Percentiles rank a stretch among this genome's conserved stretches.
Evolutionary conservation across 768 basidiomycete genomes (phyloP).

Genomic region (Gelatoporia subvermispora): DNA sequence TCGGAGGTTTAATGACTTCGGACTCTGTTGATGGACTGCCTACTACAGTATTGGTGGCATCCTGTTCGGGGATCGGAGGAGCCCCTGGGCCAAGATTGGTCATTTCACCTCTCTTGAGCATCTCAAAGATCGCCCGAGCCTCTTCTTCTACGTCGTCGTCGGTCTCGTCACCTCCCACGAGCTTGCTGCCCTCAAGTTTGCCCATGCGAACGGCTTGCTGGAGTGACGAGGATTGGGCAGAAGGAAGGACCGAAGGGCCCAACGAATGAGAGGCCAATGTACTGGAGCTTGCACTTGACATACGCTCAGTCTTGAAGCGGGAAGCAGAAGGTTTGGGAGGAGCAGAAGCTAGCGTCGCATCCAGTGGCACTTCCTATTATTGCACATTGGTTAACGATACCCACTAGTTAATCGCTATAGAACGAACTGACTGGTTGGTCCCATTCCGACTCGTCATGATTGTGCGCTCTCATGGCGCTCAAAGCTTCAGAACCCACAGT

Average conservation of each 20-base stretch:
- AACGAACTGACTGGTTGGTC: constrained; percentile 37
- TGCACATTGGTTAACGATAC: constrained; percentile 4
- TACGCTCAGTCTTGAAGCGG: constrained; percentile 56
- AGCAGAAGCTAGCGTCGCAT: constrained; percentile 34
- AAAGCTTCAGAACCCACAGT: constrained; percentile 51
- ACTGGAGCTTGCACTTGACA: constrained; percentile 9
- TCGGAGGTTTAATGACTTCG: constrained; percentile 1
- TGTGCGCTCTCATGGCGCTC: constrained; percentile 44
- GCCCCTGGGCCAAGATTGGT: constrained; percentile 24
- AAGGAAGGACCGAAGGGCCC: constrained; percentile 25
- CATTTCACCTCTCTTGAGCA: constrained; percentile 25
- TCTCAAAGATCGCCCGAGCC: constrained; percentile 21
- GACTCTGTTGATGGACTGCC: background rate
- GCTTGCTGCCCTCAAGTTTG: constrained; percentile 21
- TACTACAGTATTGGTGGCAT: background rate
- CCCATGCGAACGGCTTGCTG: constrained; percentile 25
- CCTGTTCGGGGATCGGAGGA: background rate
- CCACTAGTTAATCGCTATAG: background rate
- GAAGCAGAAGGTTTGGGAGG: constrained; percentile 51
- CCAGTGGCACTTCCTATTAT: constrained; percentile 37
- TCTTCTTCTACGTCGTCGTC: constrained; percentile 25
- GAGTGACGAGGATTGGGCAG: constrained; percentile 19
- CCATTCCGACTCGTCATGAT: constrained; percentile 37
- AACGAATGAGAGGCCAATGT: constrained; percentile 24
- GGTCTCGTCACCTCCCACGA: constrained; percentile 26